Conservation (phyloP, 2,329 filamentous ascomycete species). For the Myotisia sp. region DNA sequence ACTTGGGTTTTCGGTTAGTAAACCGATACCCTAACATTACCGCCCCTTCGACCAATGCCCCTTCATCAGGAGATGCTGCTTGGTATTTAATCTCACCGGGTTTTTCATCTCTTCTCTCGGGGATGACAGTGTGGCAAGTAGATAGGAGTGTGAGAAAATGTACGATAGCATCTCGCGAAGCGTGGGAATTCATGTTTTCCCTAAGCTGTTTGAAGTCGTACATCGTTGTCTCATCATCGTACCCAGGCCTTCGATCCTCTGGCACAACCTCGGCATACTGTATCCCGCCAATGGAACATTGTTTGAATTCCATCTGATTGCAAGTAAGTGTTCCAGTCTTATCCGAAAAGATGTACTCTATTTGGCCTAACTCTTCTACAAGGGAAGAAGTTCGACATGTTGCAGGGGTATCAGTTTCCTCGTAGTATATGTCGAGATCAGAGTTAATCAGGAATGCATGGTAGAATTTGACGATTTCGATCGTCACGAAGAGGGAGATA, state of each 20-base stretch:
- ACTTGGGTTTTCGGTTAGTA: constrained; percentile 71
- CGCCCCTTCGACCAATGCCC: constrained; percentile 88
- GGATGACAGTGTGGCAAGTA: constrained; percentile 94
- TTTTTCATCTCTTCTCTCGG: constrained; percentile 67
- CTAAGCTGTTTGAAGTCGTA: constrained; percentile 68
- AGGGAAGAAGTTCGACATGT: constrained; percentile 92
- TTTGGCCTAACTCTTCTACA: constrained; percentile 93
- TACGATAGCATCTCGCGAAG: constrained; percentile 48
- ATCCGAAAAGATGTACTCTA: constrained; percentile 97
- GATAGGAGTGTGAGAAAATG: constrained; percentile 79
- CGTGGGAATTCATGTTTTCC: constrained; percentile 52
- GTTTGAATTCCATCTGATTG: constrained; percentile 97
- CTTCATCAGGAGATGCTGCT: constrained; percentile 91
- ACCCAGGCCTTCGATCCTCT: constrained; percentile 69
- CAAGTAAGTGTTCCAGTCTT: constrained; percentile 96
- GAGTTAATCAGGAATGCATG: constrained; percentile 96
- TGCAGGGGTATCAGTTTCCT: constrained; percentile 85
- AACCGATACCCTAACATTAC: constrained; percentile 77
- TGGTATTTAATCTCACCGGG: constrained; percentile 85
- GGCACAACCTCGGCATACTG: constrained; percentile 88
- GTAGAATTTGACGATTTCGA: constrained; percentile 96
- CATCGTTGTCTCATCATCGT: constrained; percentile 57
- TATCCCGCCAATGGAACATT: constrained; percentile 82
- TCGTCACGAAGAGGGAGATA: constrained; percentile 92
- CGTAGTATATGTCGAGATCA: constrained; percentile 95